These are phyloP conservation scores for Exsudoporus floridanus DNA, from an alignment of 1,284 basidiomycete genomes.

Conservation along the genomic window DNA sequence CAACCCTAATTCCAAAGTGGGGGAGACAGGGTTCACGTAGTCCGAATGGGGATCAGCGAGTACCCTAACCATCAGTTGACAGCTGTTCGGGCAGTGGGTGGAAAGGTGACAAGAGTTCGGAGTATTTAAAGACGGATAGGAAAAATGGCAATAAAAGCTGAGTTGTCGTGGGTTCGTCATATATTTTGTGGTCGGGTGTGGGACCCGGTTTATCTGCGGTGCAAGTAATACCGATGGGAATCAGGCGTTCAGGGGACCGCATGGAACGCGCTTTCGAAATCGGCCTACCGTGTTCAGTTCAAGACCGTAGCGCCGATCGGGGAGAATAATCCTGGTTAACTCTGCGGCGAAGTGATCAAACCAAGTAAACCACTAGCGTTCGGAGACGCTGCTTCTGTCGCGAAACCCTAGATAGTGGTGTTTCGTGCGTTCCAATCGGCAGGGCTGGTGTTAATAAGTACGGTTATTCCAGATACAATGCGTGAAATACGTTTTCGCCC, in stretches of 20 bases:
- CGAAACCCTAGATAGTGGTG: neutral
- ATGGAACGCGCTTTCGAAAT: slow-evolving; percentile 3
- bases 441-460: neutral
- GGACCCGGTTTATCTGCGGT: neutral
- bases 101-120: slow-evolving; percentile 1
- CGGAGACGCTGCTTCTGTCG: neutral
- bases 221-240: slow-evolving; percentile 8
- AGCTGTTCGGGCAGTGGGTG: neutral
- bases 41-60: slow-evolving; percentile 6
- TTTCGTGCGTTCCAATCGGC: slow-evolving; percentile 3
- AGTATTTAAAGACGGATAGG: neutral
- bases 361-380: slow-evolving; percentile 4
- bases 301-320: neutral
- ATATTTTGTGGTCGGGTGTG: neutral
- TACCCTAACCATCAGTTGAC: neutral
- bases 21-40: neutral
- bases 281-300: neutral
- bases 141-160: neutral
- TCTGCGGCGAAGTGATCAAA: slow-evolving; percentile 1
- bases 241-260: slow-evolving; percentile 1
- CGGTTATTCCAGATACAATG: slow-evolving; percentile 2
- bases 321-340: neutral
- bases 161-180: slow-evolving; percentile 1
- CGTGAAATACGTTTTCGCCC: slow-evolving; percentile 1
- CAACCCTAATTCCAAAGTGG: slow-evolving; percentile 11